Base-by-base conservation (phyloP, 148 eudicot species). In the Nepenthes mirabilis region DNA sequence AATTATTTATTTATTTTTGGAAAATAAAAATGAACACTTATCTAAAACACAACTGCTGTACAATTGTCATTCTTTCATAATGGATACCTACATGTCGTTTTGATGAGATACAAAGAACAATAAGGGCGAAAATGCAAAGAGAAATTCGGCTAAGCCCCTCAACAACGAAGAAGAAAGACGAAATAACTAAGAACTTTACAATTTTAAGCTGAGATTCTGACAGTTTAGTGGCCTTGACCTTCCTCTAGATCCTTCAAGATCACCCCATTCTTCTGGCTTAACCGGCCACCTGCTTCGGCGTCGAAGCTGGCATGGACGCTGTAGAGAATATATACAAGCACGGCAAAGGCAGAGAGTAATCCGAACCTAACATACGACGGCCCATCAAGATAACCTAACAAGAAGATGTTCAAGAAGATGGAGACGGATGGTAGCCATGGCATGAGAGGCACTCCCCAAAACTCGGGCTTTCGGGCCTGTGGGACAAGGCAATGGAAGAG, bases 361-460 rank as follows among this genome's bases (percentile, higher is more conserved):
- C 76, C 83, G 68, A 88, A 91, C 47, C 96, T 81, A 13, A 79
- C 62, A 9, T 80, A 86, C 1, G 94, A 83, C 3, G 81, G 85
- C 56, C 78, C 75, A 53, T 88, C 88, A 8, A 85, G 86, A 33
- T 80, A 78, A 1, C 94, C 94, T 45, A 91, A 64, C 67, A 91
- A 58, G 77, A 91, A 88, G 53, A 91, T 77, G 71, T 88, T 91
- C 32, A 91, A 76, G 60, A 87, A 91, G 36, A 91, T 83, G 6
- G 97, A 91, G n/a, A 77, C 32, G 2, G 83, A 80, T 9, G 98
- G 96, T 65, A 82, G 62, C 88, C 96, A 91, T 47, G 96, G 98
- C 97, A 87, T 91, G 47, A 91, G 52, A 6, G 97, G 97, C 72
- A 87, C 97, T 9, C 97, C 95, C 97, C 97, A 91, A 60, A 81